These are phyloP conservation scores for Tetradesmus lagerheimii DNA, from an alignment of 139 green algal species.

Conservation along the genomic window DNA sequence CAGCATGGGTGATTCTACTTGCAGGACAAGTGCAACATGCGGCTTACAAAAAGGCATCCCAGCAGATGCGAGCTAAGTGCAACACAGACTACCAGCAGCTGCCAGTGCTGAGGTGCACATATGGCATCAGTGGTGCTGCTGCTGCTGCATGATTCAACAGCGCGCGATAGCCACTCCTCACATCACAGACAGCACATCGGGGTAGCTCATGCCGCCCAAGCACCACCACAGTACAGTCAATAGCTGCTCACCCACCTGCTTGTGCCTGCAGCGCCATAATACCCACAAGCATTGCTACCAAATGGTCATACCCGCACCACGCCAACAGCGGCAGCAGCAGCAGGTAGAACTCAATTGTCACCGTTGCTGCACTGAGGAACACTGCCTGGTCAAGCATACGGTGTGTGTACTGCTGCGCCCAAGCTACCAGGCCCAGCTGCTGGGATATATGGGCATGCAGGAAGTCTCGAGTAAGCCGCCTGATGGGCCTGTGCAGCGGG, in stretches of 20 bases:
- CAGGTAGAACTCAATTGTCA: conserved; percentile 46
- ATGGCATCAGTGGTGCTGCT: not conserved
- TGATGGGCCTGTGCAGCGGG: conserved; percentile 28
- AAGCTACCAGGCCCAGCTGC: conserved; percentile 17
- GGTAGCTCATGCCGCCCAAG: no score
- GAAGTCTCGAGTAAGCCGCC: not conserved
- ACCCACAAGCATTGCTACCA: not conserved
- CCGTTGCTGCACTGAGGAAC: not conserved
- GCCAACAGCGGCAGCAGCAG: not conserved
- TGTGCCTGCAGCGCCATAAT: conserved; percentile 3
- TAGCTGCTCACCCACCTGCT: not conserved
- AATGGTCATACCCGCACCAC: conserved; percentile 18
- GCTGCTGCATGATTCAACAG: not conserved
- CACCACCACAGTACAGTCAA: not conserved
- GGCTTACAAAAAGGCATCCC: not conserved
- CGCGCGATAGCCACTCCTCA: no score
- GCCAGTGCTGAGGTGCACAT: no score
- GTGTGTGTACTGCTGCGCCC: conserved; percentile 4
- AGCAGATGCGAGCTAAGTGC: no score
- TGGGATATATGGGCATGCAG: not conserved
- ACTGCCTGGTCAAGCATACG: conserved; percentile 8
- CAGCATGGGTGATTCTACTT: no score
- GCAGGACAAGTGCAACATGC: not conserved
- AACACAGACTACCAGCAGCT: no score
- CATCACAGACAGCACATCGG: no score